Base-by-base conservation (phyloP, 2,329 filamentous ascomycete species). In the Sphaceloma murrayae region DNA sequence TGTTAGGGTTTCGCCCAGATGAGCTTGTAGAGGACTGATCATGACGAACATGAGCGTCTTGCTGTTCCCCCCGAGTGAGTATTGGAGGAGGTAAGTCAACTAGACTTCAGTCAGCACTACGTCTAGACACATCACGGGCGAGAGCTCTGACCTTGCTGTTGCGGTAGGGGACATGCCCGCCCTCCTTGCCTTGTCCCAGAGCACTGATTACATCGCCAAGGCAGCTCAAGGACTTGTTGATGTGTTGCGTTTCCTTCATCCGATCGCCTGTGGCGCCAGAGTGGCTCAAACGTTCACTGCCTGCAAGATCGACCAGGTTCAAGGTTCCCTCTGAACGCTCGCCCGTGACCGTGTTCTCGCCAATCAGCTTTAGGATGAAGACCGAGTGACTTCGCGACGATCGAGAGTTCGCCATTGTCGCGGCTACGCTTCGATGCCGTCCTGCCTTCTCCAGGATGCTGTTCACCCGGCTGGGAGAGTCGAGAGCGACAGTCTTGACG, bases 11-110 rank as follows among this genome's bases (percentile, higher is more conserved):
- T 98, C 91, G 57, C 82, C 83, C 52, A 95, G 69, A 67, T 96
- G 91, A 4, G 80, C 83, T 67, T 93, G 85, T 48, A 96, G 69
- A 24, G 91, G 91, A 54, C 83, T 91, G 46, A 94, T 84, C 88
- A 96, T 96, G 61, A 96, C 86, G 62, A 98, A 94, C 91, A 98
- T 98, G 56, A 98, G 80, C 1, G 91, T 98, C 67, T 95, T 94
- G 54, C 83, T 91, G 18, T 54, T 95, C 11, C 91, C 91, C 3
- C 91, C 89, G 5, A 98, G 70, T 2, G 86, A 94, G 59, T 91
- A 93, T 75, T 96, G 86, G 27, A 98, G 74, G 34, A 98, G 73
- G 58, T 95, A 94, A 6, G 91, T 98, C 52, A 98, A 73, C 75
- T 82, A 39, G 14, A 33, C 18, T 8, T 32, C 6, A 26, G 40